Evolutionary conservation across 352 stramenopile species (phyloP), one percentile per base, ranked within the genome.

Genomic region (Globisporangium barbulae): DNA sequence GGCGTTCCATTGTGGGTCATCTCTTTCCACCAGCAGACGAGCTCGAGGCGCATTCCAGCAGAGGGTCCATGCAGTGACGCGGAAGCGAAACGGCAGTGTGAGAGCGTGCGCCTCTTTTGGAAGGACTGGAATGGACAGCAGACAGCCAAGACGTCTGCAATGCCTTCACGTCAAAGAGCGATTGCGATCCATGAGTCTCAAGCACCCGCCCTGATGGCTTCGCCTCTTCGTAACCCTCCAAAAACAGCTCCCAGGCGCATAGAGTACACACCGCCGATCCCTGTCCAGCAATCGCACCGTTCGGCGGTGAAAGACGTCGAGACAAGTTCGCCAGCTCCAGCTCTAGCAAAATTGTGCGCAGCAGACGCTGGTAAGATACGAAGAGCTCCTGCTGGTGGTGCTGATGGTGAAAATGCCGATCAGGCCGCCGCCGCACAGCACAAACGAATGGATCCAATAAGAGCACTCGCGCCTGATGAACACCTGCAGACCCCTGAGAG

Each of bases 1-100:
- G 71, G 66, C 5, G n/a, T 79, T 25, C 69, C 73, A 22, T 2
- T 25, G n/a, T 75, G 69, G 62, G 55, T 75, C 17, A 37, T 78
- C 5, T 13, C 6, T 2, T 73, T 73, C 19, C 68, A 71, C 50
- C 71, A 78, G 10, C 42, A 31, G 28, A 33, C 1, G 30, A 58
- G 31, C 9, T 28, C 8, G 33, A 21, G 31, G 30, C 8, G 17
- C 3, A 5, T 21, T 15, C n/a, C 35, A 59, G 22, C n/a, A 17
- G 31, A 59, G 19, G n/a, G 30, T n/a, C 50, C 54, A 25, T 10
- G 12, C 17, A 22, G n/a, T 21, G 13, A 48, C 17, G 39, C 37
- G 15, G 55, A 61, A 2, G 6, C 12, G 13, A 61, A 8, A 9
- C 39, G 25, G 13, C 55, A 53, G 10, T 37, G 30, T 3, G 39